These are phyloP conservation scores for Aspergillus taichungensis DNA, from an alignment of 495 filamentous ascomycete genomes.

Conservation along the genomic window DNA sequence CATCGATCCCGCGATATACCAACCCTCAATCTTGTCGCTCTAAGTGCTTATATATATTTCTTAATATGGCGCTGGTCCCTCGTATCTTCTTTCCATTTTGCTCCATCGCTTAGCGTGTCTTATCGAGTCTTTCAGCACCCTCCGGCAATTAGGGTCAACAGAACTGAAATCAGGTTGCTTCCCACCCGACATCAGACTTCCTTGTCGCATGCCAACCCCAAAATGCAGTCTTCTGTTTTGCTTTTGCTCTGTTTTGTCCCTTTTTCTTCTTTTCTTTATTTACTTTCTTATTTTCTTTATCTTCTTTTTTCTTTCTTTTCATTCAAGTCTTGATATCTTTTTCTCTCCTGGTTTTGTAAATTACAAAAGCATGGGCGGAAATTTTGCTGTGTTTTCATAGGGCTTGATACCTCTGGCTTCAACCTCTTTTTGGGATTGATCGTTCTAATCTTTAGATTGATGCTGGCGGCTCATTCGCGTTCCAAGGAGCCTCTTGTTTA, in stretches of 20 bases:
- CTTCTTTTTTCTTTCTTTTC: not conserved
- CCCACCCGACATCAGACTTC: not conserved
- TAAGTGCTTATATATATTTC: too few relatives aligned
- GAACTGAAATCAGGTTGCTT: not conserved
- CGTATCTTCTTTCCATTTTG: too few relatives aligned
- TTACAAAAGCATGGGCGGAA: slow-evolving; percentile 37
- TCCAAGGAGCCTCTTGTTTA: not conserved
- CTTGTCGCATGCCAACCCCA: not conserved
- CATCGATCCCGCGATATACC: too few relatives aligned
- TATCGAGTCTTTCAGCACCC: too few relatives aligned
- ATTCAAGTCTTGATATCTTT: not conserved
- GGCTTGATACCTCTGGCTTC: slow-evolving; percentile 16
- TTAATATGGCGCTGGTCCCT: too few relatives aligned
- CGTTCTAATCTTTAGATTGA: slow-evolving; percentile 3
- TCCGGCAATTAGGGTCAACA: too few relatives aligned
- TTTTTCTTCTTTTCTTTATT: slow-evolving; percentile 1
- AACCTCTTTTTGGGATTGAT: not conserved
- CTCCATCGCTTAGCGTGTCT: too few relatives aligned
- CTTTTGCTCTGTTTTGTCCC: not conserved
- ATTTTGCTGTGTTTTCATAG: too few relatives aligned
- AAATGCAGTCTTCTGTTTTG: not conserved
- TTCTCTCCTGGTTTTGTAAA: slow-evolving; percentile 23
- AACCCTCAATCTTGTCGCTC: too few relatives aligned
- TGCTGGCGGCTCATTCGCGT: too few relatives aligned
- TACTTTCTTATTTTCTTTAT: not conserved